A percentile compares a stretch with the other conserved stretches of the same genome.
Evolutionary conservation across 2,329 filamentous ascomycete species (phyloP).

Genomic region (Penicillium aurantiogriseum): DNA sequence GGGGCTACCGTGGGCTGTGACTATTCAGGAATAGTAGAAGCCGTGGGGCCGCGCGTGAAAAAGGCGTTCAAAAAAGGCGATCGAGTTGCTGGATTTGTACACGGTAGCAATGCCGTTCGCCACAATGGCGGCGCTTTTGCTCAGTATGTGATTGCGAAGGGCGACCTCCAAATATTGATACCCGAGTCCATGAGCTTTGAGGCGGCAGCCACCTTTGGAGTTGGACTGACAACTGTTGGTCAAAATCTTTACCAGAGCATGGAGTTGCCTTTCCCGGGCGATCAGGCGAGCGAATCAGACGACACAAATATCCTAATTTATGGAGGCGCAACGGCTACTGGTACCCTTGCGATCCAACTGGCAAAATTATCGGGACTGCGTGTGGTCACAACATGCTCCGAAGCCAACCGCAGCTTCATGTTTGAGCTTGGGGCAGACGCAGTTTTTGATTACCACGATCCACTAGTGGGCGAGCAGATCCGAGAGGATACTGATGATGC

Average conservation of each 20-base stretch:
- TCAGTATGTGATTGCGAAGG: conserved; percentile 53
- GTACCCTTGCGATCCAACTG: conserved; percentile 41
- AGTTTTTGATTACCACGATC: conserved; percentile 36
- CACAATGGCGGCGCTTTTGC: conserved; percentile 54
- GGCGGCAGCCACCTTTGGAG: conserved; percentile 52
- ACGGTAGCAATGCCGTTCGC: conserved; percentile 44
- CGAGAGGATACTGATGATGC: conserved; percentile 21
- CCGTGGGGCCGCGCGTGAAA: conserved; percentile 13
- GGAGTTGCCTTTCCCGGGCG: conserved; percentile 27
- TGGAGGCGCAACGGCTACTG: conserved; percentile 40
- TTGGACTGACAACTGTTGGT: conserved; percentile 53
- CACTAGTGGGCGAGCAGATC: conserved; percentile 28
- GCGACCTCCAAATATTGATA: conserved; percentile 48
- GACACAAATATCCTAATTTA: conserved; percentile 28
- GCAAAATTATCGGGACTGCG: conserved; percentile 33
- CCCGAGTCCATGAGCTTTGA: conserved; percentile 50
- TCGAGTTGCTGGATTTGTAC: conserved; percentile 50
- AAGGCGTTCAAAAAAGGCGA: conserved; percentile 51
- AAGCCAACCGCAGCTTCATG: conserved; percentile 19
- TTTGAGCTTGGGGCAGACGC: conserved; percentile 31
- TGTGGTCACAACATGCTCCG: conserved; percentile 26
- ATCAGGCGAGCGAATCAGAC: background rate
- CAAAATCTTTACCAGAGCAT: conserved; percentile 42
- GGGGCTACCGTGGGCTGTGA: conserved; percentile 51
- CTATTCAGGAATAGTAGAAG: conserved; percentile 49